Conservation (phyloP, 129 eudicot genomes). For the Lactuca sativa region DNA sequence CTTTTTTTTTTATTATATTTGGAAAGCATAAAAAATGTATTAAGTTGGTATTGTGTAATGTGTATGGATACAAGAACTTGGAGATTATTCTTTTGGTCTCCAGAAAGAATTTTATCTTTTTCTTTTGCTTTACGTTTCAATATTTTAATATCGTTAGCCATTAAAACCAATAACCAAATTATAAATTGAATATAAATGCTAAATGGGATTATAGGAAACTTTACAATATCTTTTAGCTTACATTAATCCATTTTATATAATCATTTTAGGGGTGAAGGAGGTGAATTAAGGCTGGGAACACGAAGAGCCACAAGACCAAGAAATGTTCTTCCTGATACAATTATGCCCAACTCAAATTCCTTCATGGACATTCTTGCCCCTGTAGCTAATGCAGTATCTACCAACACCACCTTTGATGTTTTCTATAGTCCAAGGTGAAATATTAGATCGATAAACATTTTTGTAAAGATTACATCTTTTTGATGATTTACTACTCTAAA, state of each 20-base stretch:
- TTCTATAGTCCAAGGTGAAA: conserved; percentile 79
- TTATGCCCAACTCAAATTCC: conserved; percentile 52
- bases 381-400: conserved; percentile 65
- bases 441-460: conserved; percentile 3
- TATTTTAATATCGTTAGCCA: background rate
- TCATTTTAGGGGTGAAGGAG: conserved; percentile 72
- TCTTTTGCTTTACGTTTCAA: conserved; percentile 23
- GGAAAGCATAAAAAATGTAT: conserved; percentile 9
- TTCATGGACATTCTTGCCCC: conserved; percentile 52
- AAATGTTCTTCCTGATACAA: conserved; percentile 65
- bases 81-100: conserved; percentile 38
- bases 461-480: conserved; percentile 3
- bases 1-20: background rate
- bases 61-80: conserved; percentile 27
- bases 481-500: background rate
- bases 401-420: conserved; percentile 54
- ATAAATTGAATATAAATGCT: conserved; percentile 6
- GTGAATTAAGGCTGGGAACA: conserved; percentile 78
- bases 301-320: conserved; percentile 90
- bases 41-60: conserved; percentile 22
- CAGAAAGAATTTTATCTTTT: conserved; percentile 29
- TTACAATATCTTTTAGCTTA: conserved; percentile 1
- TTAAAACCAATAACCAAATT: background rate
- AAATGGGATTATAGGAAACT: background rate
- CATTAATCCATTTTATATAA: conserved; percentile 5